Conservation (phyloP, 2,329 filamentous ascomycete species). For the Aspergillus luchuensis region DNA sequence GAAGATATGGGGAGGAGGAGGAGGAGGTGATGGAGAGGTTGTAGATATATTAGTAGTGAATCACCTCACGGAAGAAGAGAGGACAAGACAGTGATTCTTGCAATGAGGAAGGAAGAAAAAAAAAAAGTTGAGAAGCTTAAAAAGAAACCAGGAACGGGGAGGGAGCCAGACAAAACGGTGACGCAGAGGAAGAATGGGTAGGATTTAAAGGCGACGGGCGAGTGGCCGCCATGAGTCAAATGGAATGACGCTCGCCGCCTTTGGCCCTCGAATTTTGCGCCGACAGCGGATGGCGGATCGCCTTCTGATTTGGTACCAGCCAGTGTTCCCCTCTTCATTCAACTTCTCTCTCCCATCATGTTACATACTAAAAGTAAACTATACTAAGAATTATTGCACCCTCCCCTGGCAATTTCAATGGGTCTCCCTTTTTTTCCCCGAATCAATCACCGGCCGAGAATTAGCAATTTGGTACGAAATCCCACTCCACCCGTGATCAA, state of each 20-base stretch:
- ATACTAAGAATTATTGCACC: too few relatives aligned
- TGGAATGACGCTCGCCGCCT: conserved; percentile 1
- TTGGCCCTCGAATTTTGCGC: conserved; percentile 9
- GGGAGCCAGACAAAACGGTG: too few relatives aligned
- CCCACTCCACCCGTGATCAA: not conserved
- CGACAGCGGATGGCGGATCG: conserved; percentile 21
- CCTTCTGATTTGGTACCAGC: conserved; percentile 2
- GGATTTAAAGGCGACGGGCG: not conserved
- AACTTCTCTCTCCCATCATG: too few relatives aligned
- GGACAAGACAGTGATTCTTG: not conserved
- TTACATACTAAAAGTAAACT: too few relatives aligned
- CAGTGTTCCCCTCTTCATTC: not conserved
- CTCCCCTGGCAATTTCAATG: too few relatives aligned
- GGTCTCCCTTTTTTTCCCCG: not conserved
- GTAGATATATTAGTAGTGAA: not conserved
- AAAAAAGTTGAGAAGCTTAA: conserved; percentile 4
- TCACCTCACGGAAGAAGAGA: not conserved
- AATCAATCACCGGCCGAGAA: conserved; percentile 9
- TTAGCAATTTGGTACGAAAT: conserved; percentile 10
- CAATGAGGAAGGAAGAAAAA: not conserved
- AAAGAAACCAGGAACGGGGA: not conserved
- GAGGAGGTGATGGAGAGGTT: not conserved
- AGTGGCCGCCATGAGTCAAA: conserved; percentile 13
- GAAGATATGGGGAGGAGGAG: not conserved
- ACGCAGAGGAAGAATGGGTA: not conserved